These are phyloP conservation scores for Setaria viridis DNA, from an alignment of 202 grass and related monocot genomes.

Conservation along the genomic window DNA sequence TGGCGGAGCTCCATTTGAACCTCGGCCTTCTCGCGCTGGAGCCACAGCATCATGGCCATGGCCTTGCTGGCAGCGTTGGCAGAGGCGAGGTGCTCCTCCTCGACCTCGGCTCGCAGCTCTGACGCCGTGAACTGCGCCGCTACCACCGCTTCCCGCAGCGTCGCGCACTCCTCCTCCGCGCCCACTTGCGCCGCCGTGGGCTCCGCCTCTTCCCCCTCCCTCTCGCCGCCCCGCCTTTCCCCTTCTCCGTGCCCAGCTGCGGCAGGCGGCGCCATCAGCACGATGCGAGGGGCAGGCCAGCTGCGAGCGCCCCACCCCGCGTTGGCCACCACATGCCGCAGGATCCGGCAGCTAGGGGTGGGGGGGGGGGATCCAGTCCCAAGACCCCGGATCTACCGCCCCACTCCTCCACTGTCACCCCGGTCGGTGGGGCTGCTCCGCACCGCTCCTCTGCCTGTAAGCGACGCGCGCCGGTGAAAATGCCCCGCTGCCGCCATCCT, in stretches of 20 bases:
- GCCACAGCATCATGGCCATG: constrained; percentile 97
- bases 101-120: constrained; percentile 71
- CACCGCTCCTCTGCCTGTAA: too few species aligned
- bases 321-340: too few species aligned
- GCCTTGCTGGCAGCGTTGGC: constrained; percentile 85
- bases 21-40: constrained; percentile 95
- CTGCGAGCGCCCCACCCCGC: too few species aligned
- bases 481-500: too few species aligned
- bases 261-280: too few species aligned
- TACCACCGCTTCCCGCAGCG: constrained; percentile 66
- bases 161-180: constrained; percentile 59
- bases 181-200: constrained; percentile 54
- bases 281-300: too few species aligned
- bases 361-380: too few species aligned
- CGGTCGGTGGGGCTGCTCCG: too few species aligned
- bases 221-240: neutral
- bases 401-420: too few species aligned
- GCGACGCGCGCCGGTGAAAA: too few species aligned
- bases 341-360: too few species aligned
- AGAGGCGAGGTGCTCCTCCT: constrained; percentile 84
- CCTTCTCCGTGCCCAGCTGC: neutral
- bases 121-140: constrained; percentile 62
- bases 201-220: neutral
- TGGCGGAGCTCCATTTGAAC: constrained; percentile 94
- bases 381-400: too few species aligned